Conservation (phyloP, 192 early-diverging fungal species). For the Linnemannia elongata region DNA sequence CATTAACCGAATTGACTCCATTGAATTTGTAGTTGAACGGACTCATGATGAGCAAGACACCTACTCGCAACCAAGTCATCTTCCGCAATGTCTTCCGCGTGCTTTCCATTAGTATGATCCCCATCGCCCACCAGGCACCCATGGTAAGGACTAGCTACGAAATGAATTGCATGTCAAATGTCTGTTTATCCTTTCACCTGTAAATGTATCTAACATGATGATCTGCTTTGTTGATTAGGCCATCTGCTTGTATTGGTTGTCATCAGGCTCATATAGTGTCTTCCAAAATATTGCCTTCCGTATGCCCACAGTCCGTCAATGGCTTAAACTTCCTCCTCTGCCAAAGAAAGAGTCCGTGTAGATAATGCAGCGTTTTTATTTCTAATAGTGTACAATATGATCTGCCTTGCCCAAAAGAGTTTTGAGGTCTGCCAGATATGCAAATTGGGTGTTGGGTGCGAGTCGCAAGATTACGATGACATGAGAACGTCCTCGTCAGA, state of each 20-base stretch:
- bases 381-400: slow-evolving; percentile 35
- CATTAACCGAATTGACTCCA: not conserved
- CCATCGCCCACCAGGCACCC: slow-evolving; percentile 78
- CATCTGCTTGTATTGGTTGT: slow-evolving; percentile 78
- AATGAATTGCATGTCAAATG: not conserved
- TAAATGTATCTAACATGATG: not conserved
- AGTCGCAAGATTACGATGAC: slow-evolving; percentile 5
- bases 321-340: slow-evolving; percentile 46
- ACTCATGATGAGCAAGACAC: slow-evolving; percentile 52
- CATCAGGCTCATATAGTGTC: slow-evolving; percentile 75
- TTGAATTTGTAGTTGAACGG: slow-evolving; percentile 58
- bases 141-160: slow-evolving; percentile 42
- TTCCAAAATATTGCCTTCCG: slow-evolving; percentile 73
- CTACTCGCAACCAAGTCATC: slow-evolving; percentile 56
- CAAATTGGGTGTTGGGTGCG: not conserved
- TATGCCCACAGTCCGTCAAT: slow-evolving; percentile 52
- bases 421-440: not conserved
- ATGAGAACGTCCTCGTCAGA: slow-evolving; percentile 42
- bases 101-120: slow-evolving; percentile 72
- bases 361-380: slow-evolving; percentile 6
- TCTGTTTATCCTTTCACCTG: not conserved
- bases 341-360: slow-evolving; percentile 19
- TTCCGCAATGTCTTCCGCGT: slow-evolving; percentile 67
- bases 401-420: not conserved
- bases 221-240: slow-evolving; percentile 51